phyloP scores from a whole-genome alignment of 2,329 filamentous ascomycete genomes.

The Paecilomyces sp. region DNA sequence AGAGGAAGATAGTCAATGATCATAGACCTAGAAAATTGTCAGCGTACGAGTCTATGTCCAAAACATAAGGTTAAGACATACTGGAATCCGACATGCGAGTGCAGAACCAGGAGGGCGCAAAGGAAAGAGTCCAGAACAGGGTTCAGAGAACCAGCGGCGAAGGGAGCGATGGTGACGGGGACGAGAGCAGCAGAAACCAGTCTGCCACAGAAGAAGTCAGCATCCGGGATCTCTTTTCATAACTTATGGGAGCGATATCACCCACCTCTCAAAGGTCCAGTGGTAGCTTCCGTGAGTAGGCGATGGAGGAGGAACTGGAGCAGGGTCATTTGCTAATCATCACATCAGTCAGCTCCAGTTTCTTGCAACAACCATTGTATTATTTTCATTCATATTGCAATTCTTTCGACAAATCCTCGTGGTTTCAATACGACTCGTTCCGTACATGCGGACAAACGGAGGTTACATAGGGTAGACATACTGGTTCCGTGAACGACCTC shows the following conservation, averaged over 20 bases:
- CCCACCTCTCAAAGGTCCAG: conserved; percentile 84
- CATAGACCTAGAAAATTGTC: conserved; percentile 45
- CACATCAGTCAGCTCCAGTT: not conserved
- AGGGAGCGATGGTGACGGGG: conserved; percentile 82
- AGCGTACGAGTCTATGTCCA: conserved; percentile 4
- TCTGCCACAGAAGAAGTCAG: conserved; percentile 35
- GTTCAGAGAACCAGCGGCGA: conserved; percentile 86
- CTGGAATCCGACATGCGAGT: conserved; percentile 95
- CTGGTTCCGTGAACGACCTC: conserved; percentile 69
- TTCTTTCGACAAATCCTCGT: not conserved
- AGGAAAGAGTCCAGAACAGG: conserved; percentile 80
- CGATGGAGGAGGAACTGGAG: conserved; percentile 61
- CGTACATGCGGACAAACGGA: not conserved
- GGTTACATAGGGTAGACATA: conserved; percentile 37
- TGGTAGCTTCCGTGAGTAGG: conserved; percentile 92
- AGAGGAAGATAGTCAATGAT: conserved; percentile 88
- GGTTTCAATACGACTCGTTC: not conserved
- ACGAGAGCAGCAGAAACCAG: conserved; percentile 72
- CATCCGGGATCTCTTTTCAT: not conserved
- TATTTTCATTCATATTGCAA: not conserved
- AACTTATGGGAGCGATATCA: not conserved
- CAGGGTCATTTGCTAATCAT: conserved; percentile 73
- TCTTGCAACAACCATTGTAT: not conserved
- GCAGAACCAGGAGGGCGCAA: conserved; percentile 74
- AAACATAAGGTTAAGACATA: conserved; percentile 31